Base-by-base conservation (phyloP, 2,329 filamentous ascomycete genomes). In the Aspergillus fructus region DNA sequence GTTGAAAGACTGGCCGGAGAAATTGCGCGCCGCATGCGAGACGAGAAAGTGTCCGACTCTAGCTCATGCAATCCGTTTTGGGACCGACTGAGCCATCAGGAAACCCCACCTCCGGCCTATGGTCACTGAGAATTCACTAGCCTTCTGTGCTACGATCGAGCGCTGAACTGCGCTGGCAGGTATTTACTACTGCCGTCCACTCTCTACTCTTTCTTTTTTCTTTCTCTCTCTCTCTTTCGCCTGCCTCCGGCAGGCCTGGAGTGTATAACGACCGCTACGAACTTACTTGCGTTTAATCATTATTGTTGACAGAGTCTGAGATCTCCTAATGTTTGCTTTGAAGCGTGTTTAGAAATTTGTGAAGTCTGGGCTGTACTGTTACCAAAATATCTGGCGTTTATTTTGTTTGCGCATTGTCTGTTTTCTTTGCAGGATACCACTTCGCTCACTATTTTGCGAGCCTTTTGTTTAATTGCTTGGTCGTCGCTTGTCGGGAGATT, bases 1-100 rank as follows among this genome's bases (percentile, higher is more conserved):
- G 76, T 79, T 51, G 75, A 77, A 66, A 74, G 96, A 79, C 94
- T 99, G 85, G 93, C 93, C 5, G 88, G 88, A 62, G 94, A 97
- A 74, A 93, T 97, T 66, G 91, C 92, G 37, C 73, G 74, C 59
- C 89, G 91, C 55, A 91, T 96, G 63, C 90, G 93, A 64, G 90
- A 96, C 65, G 90, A 96, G 76, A 94, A 96, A 76, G 70, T 72
- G 46, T 67, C 73, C 50, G 56, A 65, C 19, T 65, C 62, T 49
- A 69, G 66, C 33, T 60, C 66, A 66, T 67, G 69, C 71, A 68
- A 67, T 41, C 67, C 66, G 23, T 75, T 72, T 53, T 77, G 74
- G 72, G 68, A 71, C 33, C 72, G 68, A 19, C 64, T 70, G 40
- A 66, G 68, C 11, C 63, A 63, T 37, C 74, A 78, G 48, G 70